Conservation (phyloP, 345 rosid genomes). For the Psidium friedrichsthalianum region DNA sequence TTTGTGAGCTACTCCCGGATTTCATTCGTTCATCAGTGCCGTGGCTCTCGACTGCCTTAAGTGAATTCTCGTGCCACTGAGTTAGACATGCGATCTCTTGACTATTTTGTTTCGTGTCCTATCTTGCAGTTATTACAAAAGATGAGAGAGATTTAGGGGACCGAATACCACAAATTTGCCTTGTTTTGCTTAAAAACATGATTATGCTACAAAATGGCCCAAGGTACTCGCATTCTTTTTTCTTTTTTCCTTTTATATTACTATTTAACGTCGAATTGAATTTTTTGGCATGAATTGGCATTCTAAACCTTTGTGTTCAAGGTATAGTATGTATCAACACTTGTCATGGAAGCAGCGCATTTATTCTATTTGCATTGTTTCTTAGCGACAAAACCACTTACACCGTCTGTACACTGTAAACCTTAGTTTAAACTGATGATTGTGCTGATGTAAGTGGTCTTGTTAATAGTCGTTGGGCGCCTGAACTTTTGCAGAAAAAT, state of each 20-base stretch:
- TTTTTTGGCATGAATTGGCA: neutral
- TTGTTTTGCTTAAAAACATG: neutral
- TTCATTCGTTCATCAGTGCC: neutral
- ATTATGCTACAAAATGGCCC: neutral
- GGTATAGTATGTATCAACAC: neutral
- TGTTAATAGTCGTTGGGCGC: neutral
- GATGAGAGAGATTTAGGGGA: neutral
- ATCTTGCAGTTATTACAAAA: neutral
- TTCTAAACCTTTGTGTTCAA: neutral
- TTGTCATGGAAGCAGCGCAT: neutral
- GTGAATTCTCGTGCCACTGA: neutral
- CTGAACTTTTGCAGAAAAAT: neutral
- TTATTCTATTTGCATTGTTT: neutral
- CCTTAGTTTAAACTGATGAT: neutral
- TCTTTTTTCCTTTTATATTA: neutral
- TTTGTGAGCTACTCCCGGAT: neutral
- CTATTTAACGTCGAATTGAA: neutral
- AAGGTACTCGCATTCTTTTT: neutral
- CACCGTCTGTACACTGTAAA: neutral
- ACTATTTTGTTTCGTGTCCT: neutral
- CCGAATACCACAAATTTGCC: neutral
- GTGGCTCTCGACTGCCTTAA: neutral
- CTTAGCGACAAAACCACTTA: neutral
- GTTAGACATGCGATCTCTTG: neutral
- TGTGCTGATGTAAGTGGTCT: neutral